Base-by-base conservation (phyloP, 2,329 filamentous ascomycete genomes). In the Phaeophleospora eucalypticola region DNA sequence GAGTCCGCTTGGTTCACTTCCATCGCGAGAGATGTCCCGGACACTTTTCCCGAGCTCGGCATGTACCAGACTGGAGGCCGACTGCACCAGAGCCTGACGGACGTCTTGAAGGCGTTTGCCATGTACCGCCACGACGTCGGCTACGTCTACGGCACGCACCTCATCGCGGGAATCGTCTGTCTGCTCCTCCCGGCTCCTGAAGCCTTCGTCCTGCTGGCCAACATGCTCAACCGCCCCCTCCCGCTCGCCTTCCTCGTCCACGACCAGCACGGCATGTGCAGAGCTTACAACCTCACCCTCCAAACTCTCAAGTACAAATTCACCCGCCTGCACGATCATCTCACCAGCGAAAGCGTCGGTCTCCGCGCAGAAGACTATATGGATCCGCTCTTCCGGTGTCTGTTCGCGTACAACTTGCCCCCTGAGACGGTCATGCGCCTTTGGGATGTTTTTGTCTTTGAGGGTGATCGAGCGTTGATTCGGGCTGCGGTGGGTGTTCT, bases 121-220 rank as follows among this genome's bases (percentile, higher is more conserved):
- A 86, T 89, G 79, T 93, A 93, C 67, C 79, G 87, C 51, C 84
- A 82, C 56, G 87, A 93, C 62, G 85, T 91, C 59, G 86, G 87
- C 52, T 89, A 89, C 60, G 77, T 87, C 47, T 76, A 78, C 52
- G 86, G 86, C 44, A 86, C 84, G 56, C 86, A 89, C 62, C 83
- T 87, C 67, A 75, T 84, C 54, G 86, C 87, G 1, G 87, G 83
- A 0, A 71, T 89, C 14, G 74, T 89, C 2, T 76, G 90, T 2
- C 77, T 90, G 40, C 87, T 88, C 63, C 77, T 89, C 32, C 74
- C 75, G 16, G 72, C 84, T 1, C 73, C 79, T 1, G 73, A 80
- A 14, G 75, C 84, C 4, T 93, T 93, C 65, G 77, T 85, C 54
- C 75, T 82, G 6, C 75, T 91, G 12, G 84, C 85, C 20, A 93